A percentile compares a stretch with the other conserved stretches of the same genome.
These are phyloP conservation scores for Teratosphaeriaceae sp. DNA, from an alignment of 2,329 filamentous ascomycete species.

Conservation along the genomic window DNA sequence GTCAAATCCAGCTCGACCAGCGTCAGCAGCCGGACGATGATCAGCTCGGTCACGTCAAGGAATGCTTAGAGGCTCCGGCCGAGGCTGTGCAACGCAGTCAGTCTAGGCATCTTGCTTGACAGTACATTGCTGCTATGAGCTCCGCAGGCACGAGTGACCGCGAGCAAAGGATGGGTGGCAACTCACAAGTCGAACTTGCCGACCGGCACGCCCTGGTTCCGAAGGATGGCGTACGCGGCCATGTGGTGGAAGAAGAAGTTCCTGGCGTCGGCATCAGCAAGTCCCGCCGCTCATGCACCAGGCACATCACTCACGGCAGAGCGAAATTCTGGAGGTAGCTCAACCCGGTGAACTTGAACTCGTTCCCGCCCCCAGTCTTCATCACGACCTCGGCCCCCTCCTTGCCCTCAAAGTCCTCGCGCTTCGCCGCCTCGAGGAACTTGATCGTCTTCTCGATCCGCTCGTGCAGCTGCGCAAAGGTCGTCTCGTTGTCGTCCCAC, in stretches of 20 bases:
- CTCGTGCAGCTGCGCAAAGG: conserved; percentile 43
- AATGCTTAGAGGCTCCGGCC: too few relatives aligned
- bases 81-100: too few relatives aligned
- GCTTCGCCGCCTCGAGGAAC: conserved; percentile 40
- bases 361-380: conserved; percentile 20
- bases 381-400: conserved; percentile 36
- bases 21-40: too few relatives aligned
- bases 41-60: too few relatives aligned
- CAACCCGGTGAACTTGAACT: conserved; percentile 36
- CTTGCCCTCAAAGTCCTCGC: conserved; percentile 37
- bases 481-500: conserved; percentile 40
- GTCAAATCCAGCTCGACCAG: too few relatives aligned
- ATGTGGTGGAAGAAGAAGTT: conserved; percentile 60
- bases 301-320: conserved; percentile 12
- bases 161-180: too few relatives aligned
- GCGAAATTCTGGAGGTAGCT: conserved; percentile 36
- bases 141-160: too few relatives aligned
- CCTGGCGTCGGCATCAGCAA: not conserved
- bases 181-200: conserved; percentile 58
- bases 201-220: conserved; percentile 53
- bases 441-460: conserved; percentile 43
- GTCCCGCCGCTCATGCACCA: conserved; percentile 16
- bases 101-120: too few relatives aligned
- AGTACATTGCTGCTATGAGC: too few relatives aligned
- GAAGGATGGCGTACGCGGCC: conserved; percentile 54